These are phyloP conservation scores for Ascoidea rubescens DNA, from an alignment of 805 yeast genomes.

Conservation along the genomic window DNA sequence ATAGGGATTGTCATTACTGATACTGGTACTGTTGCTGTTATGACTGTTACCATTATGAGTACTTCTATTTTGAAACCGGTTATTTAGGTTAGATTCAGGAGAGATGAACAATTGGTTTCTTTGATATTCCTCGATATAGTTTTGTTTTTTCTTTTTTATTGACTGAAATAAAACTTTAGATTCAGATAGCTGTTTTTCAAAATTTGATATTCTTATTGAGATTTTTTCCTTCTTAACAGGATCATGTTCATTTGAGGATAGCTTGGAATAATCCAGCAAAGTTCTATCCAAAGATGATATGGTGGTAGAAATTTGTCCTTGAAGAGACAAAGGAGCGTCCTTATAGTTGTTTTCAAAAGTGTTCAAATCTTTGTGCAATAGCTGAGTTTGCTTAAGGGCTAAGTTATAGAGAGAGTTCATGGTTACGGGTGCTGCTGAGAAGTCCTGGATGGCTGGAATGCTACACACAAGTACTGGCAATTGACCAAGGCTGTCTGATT, in stretches of 20 bases:
- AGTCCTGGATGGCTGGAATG: too few species aligned
- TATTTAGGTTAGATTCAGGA: constrained; percentile 11
- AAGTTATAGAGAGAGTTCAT: constrained; percentile 81
- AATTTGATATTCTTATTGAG: constrained; percentile 43
- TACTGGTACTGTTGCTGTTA: background rate
- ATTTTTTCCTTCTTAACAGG: constrained; percentile 42
- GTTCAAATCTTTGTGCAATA: constrained; percentile 54
- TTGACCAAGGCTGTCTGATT: too few species aligned
- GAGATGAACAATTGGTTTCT: constrained; percentile 32
- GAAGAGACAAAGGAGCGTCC: constrained; percentile 61
- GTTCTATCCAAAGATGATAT: constrained; percentile 65
- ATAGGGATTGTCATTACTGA: constrained; percentile 12
- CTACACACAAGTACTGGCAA: too few species aligned
- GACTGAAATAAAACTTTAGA: constrained; percentile 19
- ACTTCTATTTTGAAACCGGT: background rate
- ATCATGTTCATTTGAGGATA: constrained; percentile 44
- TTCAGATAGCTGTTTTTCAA: constrained; percentile 27
- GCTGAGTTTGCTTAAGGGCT: constrained; percentile 74
- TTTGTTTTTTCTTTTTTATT: constrained; percentile 21
- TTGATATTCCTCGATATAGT: constrained; percentile 23
- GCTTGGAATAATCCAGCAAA: constrained; percentile 48
- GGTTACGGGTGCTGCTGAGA: too few species aligned
- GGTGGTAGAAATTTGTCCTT: constrained; percentile 54
- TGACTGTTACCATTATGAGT: background rate
- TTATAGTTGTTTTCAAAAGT: constrained; percentile 51